Evolutionary conservation across 345 rosid genomes (phyloP).

Genomic region (Linum trigynum): DNA sequence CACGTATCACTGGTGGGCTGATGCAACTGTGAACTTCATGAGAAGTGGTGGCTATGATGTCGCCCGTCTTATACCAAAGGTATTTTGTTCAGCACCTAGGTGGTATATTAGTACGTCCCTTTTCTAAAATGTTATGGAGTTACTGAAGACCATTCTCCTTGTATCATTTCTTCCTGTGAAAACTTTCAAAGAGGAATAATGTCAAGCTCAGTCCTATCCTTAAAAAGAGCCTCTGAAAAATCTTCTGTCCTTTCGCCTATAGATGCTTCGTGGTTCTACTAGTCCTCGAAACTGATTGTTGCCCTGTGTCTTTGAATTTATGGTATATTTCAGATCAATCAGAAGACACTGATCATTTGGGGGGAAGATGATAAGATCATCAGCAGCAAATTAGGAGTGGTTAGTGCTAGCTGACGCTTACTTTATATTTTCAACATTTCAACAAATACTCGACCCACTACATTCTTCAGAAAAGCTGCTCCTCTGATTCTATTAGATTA

Average conservation of each 20-base stretch:
- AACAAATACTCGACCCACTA: neutral
- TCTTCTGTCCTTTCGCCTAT: neutral
- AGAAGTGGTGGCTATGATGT: conserved; percentile 77
- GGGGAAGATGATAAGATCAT: conserved; percentile 82
- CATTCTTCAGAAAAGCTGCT: neutral
- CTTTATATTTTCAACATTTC: neutral
- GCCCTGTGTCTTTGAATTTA: neutral
- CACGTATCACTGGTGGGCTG: conserved; percentile 85
- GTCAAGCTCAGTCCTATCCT: neutral
- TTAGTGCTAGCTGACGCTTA: conserved; percentile 24
- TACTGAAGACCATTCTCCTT: neutral
- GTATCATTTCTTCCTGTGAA: neutral
- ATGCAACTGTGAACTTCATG: conserved; percentile 81
- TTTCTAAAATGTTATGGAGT: neutral
- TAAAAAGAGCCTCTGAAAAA: neutral
- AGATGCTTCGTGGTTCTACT: neutral
- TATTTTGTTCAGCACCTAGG: conserved; percentile 13
- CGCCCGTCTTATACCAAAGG: conserved; percentile 49
- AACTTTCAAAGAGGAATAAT: neutral
- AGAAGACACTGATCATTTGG: conserved; percentile 76
- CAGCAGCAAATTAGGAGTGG: conserved; percentile 70
- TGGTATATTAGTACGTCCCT: neutral
- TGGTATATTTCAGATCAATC: conserved; percentile 41
- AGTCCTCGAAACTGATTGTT: neutral
- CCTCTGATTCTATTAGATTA: neutral